Conservation (phyloP, 345 rosid genomes). For the Zanthoxylum bungeanum region DNA sequence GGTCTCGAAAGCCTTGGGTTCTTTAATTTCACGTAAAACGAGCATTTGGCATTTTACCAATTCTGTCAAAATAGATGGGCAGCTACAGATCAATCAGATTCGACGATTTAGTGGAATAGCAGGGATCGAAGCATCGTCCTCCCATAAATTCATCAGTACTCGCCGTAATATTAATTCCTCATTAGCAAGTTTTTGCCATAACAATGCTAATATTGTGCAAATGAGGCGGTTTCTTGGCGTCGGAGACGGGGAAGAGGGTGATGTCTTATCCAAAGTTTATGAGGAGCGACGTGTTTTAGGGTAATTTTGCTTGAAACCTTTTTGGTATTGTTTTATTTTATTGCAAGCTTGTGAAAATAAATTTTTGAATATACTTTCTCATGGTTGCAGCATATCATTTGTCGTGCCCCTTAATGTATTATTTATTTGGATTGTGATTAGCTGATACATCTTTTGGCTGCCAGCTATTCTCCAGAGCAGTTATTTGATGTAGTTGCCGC, state of each 20-base stretch:
- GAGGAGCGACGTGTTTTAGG: conserved; percentile 86
- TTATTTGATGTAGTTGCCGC: conserved; percentile 95
- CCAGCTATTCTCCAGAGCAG: conserved; percentile 91
- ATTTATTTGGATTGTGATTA: not conserved
- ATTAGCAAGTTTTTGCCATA: conserved; percentile 14
- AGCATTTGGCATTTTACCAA: conserved; percentile 26
- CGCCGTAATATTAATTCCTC: conserved; percentile 17
- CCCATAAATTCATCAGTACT: conserved; percentile 15
- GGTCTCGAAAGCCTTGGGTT: conserved; percentile 40
- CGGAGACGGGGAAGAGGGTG: conserved; percentile 91
- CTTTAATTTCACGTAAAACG: conserved; percentile 34
- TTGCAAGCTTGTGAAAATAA: no score
- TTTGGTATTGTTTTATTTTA: no score
- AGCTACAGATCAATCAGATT: conserved; percentile 27
- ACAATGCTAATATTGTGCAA: conserved; percentile 27
- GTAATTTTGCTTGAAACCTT: conserved; percentile 41
- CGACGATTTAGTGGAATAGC: conserved; percentile 43
- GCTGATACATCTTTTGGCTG: conserved; percentile 4
- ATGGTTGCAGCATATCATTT: no score
- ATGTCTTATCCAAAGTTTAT: conserved; percentile 72
- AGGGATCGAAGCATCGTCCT: conserved; percentile 28
- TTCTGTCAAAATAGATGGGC: conserved; percentile 17
- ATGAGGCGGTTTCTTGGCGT: conserved; percentile 82
- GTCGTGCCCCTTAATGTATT: not conserved
- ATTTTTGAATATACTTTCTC: no score